These are phyloP conservation scores for Wilcoxina mikolae DNA, from an alignment of 495 filamentous ascomycete species.

Conservation along the genomic window DNA sequence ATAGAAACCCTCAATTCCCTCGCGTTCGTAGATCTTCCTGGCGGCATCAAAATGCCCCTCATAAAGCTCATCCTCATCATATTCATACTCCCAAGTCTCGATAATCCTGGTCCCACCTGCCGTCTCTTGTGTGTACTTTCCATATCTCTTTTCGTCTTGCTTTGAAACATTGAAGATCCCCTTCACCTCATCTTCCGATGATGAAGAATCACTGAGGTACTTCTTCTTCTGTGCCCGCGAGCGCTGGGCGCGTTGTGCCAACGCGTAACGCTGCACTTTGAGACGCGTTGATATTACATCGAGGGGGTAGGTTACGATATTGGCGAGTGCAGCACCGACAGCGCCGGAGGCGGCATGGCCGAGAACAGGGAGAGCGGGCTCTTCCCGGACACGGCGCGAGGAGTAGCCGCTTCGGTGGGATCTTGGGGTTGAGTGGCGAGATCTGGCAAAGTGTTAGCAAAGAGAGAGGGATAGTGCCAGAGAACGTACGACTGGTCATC, in stretches of 20 bases:
- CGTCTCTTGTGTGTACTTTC: background rate
- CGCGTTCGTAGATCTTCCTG: slow-evolving; percentile 51
- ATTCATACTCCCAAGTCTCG: slow-evolving; percentile 21
- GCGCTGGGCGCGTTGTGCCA: slow-evolving; percentile 23
- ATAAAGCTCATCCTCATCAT: slow-evolving; percentile 37
- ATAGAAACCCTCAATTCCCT: slow-evolving; percentile 61
- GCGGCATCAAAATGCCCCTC: slow-evolving; percentile 50
- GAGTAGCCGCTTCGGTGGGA: too few relatives aligned
- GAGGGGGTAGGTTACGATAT: slow-evolving; percentile 65
- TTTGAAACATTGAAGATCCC: slow-evolving; percentile 5
- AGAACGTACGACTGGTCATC: background rate
- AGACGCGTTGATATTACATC: slow-evolving; percentile 73
- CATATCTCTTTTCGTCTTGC: slow-evolving; percentile 12
- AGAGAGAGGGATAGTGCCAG: too few relatives aligned
- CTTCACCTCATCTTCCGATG: slow-evolving; percentile 1
- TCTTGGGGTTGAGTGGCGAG: too few relatives aligned
- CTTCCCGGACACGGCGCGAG: too few relatives aligned
- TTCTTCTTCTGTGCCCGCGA: background rate
- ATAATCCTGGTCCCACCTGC: background rate
- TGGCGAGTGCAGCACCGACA: slow-evolving; percentile 64
- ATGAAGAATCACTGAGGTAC: background rate
- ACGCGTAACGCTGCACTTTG: slow-evolving; percentile 59
- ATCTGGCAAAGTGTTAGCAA: too few relatives aligned
- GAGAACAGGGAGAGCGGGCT: too few relatives aligned
- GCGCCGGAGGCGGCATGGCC: slow-evolving; percentile 76